Conservation (phyloP, 2,329 filamentous ascomycete species). For the Pestalotiopsis fici region DNA sequence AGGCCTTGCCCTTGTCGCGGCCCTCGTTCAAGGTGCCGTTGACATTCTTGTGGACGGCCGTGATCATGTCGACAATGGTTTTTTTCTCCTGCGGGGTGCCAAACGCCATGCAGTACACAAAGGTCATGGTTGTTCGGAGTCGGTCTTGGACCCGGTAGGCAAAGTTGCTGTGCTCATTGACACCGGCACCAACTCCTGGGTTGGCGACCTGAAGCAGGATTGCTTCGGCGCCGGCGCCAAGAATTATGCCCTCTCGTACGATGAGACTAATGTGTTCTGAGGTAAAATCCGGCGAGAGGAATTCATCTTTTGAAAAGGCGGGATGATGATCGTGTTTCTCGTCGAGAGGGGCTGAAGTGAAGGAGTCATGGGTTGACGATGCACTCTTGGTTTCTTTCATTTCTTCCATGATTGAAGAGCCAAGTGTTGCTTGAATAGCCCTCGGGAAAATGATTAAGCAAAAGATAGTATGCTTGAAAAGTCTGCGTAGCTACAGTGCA, state of each 20-base stretch:
- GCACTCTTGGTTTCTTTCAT: neutral
- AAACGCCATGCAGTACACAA: conserved; percentile 38
- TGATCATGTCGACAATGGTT: conserved; percentile 35
- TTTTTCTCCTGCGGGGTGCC: conserved; percentile 32
- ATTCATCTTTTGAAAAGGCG: conserved; percentile 16
- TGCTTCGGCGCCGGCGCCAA: conserved; percentile 35
- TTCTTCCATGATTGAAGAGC: neutral
- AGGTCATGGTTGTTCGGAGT: conserved; percentile 38
- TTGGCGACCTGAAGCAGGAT: conserved; percentile 42
- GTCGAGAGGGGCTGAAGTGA: neutral
- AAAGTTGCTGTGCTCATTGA: conserved; percentile 38
- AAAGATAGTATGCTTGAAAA: too few relatives aligned
- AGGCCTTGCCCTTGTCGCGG: conserved; percentile 19
- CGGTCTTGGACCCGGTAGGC: conserved; percentile 34
- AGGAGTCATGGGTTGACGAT: neutral
- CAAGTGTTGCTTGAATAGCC: neutral
- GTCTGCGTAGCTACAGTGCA: too few relatives aligned
- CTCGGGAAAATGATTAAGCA: too few relatives aligned
- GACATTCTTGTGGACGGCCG: conserved; percentile 32
- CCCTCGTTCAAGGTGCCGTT: conserved; percentile 24
- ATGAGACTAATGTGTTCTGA: conserved; percentile 30
- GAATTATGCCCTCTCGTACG: conserved; percentile 33
- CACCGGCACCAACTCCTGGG: conserved; percentile 36
- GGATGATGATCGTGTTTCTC: conserved; percentile 7
- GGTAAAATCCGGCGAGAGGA: conserved; percentile 22